Evolutionary conservation across 306 rosid species (phyloP).

Genomic region (Trifolium repens): DNA sequence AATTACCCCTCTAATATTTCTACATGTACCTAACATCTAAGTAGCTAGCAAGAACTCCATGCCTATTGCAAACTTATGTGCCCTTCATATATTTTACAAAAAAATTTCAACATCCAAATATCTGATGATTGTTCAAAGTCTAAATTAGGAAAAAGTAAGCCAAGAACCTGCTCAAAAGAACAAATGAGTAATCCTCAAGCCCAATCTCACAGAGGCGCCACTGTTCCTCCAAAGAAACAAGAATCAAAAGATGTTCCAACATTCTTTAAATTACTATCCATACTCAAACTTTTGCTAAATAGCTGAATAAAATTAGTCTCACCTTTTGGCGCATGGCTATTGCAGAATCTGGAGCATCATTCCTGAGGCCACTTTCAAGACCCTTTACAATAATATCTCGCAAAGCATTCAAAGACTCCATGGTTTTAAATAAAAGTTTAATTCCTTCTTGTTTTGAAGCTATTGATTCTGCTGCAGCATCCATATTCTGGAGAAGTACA

Average conservation of each 20-base stretch:
- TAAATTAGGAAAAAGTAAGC: conserved; percentile 39
- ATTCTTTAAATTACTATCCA: conserved; percentile 32
- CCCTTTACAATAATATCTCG: conserved; percentile 77
- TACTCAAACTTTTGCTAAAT: conserved; percentile 31
- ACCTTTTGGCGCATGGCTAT: conserved; percentile 99
- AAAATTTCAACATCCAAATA: conserved; percentile 20
- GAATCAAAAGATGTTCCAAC: conserved; percentile 38
- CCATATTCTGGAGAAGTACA: conserved; percentile 71
- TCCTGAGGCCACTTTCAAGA: conserved; percentile 97
- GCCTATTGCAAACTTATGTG: conserved; percentile 17
- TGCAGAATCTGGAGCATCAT: conserved; percentile 96
- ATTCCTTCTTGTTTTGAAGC: conserved; percentile 48
- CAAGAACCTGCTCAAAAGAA: conserved; percentile 87
- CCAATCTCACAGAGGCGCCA: conserved; percentile 99
- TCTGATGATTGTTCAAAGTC: conserved; percentile 26
- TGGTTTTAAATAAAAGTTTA: conserved; percentile 68
- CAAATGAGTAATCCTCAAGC: conserved; percentile 94
- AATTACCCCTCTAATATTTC: not conserved
- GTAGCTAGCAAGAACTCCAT: conserved; percentile 31
- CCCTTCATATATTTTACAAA: conserved; percentile 33
- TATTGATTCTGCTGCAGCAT: conserved; percentile 61
- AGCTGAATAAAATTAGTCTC: conserved; percentile 41
- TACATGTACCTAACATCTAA: conserved; percentile 12
- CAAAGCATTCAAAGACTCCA: conserved; percentile 74
- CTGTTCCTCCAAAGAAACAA: conserved; percentile 56